Evolutionary conservation across 2,329 filamentous ascomycete genomes (phyloP).

Genomic region (Colletotrichum sp.): DNA sequence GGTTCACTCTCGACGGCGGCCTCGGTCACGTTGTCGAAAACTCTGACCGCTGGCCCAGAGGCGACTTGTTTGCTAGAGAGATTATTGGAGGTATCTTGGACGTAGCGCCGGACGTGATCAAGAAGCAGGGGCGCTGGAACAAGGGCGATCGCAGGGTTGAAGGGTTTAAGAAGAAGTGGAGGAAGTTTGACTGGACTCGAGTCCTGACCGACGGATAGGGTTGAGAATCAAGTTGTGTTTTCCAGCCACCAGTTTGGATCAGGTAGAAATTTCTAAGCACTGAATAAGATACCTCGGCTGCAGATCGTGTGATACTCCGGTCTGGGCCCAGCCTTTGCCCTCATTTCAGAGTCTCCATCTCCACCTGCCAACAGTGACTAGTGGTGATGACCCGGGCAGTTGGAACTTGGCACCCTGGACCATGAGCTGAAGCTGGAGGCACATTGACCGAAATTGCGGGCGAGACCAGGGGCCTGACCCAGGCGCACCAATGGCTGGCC

Average conservation of each 20-base stretch:
- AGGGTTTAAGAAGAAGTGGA: constrained; percentile 83
- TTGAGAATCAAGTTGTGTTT: background rate
- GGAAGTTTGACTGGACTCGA: constrained; percentile 87
- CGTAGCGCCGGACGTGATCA: constrained; percentile 79
- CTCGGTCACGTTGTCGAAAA: constrained; percentile 94
- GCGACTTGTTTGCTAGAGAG: constrained; percentile 92
- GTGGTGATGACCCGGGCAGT: background rate
- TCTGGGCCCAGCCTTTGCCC: background rate
- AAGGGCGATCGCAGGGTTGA: constrained; percentile 73
- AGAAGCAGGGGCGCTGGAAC: constrained; percentile 87
- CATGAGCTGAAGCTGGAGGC: background rate
- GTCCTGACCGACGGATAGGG: constrained; percentile 49
- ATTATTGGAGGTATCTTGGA: constrained; percentile 93
- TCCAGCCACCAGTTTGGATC: background rate
- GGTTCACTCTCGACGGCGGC: constrained; percentile 92
- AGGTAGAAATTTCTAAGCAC: background rate
- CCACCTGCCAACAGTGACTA: background rate
- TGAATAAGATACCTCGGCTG: background rate
- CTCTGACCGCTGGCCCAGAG: constrained; percentile 80
- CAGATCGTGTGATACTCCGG: background rate
- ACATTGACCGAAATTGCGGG: constrained; percentile 14
- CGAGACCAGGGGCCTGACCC: background rate
- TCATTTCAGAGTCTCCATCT: background rate
- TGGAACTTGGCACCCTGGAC: background rate
- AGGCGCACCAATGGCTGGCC: constrained; percentile 18